Conservation (phyloP, 306 rosid species). For the Sechiopsis laciniata region DNA sequence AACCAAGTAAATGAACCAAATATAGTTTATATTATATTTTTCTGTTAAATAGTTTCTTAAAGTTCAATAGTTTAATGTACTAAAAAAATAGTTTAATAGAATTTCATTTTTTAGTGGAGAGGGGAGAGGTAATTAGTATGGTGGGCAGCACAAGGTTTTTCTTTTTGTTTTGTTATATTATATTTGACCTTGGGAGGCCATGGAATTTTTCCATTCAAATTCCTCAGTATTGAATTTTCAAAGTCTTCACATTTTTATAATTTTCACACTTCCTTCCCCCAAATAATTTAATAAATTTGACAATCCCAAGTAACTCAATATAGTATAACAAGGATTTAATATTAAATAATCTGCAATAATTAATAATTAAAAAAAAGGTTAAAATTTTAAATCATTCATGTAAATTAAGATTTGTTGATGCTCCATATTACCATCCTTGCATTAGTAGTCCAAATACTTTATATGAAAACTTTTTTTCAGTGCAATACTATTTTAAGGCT, state of each 20-base stretch:
- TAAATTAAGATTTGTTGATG: no score
- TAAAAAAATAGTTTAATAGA: background rate
- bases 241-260: background rate
- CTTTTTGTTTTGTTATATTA: background rate
- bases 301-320: background rate
- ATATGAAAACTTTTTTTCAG: no score
- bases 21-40: background rate
- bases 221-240: background rate
- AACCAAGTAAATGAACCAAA: background rate
- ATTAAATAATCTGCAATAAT: background rate
- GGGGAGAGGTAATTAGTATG: background rate
- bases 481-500: no score
- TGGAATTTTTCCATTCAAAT: background rate
- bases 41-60: no score
- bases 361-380: no score
- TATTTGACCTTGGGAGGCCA: background rate
- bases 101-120: background rate
- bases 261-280: background rate
- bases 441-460: no score
- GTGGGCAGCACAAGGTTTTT: slow-evolving; percentile 18
- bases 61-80: no score
- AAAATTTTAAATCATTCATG: background rate
- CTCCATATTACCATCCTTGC: no score
- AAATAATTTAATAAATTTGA: background rate
- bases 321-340: background rate